Evolutionary conservation across 176 grass and related monocot species (phyloP).

Genomic region (Hordeum vulgare): DNA sequence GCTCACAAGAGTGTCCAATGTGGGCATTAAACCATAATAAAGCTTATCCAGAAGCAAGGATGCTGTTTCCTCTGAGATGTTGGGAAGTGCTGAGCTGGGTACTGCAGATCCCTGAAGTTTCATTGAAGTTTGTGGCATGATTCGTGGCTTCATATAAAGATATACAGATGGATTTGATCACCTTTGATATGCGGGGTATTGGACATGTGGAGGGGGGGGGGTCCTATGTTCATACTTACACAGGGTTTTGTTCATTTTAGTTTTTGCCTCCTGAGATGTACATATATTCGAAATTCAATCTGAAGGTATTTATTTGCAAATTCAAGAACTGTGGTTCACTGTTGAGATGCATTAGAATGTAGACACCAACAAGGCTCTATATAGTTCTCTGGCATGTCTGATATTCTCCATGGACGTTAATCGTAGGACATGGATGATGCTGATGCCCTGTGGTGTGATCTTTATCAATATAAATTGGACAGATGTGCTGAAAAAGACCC

Average conservation of each 20-base stretch:
- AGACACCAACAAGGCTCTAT: neutral
- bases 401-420: constrained; percentile 3
- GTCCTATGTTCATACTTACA: neutral
- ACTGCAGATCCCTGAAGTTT: neutral
- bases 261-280: neutral
- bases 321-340: neutral
- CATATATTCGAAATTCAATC: neutral
- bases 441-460: neutral
- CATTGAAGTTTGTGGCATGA: neutral
- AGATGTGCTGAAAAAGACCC: neutral
- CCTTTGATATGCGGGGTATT: neutral
- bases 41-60: no score
- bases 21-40: neutral
- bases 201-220: neutral
- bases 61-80: no score
- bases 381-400: neutral
- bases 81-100: no score
- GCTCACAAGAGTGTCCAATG: neutral
- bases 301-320: neutral
- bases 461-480: neutral
- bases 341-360: neutral
- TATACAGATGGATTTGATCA: neutral
- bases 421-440: neutral
- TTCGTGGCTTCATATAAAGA: neutral
- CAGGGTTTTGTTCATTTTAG: neutral